A percentile compares a stretch with the other conserved stretches of the same genome.
Evolutionary conservation across 2,329 filamentous ascomycete genomes (phyloP).

Genomic region (Botryotinia globosa): DNA sequence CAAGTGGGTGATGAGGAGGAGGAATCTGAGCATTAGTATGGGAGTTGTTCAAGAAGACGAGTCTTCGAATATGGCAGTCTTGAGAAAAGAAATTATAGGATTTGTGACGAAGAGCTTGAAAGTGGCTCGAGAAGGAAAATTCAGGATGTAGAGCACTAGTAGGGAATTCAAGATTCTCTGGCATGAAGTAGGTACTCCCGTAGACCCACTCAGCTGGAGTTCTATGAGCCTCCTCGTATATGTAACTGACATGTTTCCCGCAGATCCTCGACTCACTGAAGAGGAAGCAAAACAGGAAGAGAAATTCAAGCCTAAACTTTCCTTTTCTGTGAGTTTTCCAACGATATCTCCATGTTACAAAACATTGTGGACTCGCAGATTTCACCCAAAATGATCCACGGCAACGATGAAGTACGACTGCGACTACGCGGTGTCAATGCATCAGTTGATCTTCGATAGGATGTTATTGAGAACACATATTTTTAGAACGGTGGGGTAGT

Average conservation of each 20-base stretch:
- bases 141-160: not conserved
- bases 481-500: not conserved
- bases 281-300: not conserved
- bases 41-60: not conserved
- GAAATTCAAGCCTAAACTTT: not conserved
- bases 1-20: not conserved
- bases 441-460: not conserved
- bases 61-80: not conserved
- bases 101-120: not conserved
- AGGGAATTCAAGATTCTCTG: not conserved
- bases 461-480: not conserved
- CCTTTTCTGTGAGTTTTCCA: not conserved
- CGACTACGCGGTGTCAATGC: not conserved
- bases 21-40: not conserved
- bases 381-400: not conserved
- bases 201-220: not conserved
- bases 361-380: not conserved
- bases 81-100: rapidly evolving
- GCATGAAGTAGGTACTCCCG: not conserved
- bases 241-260: not conserved
- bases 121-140: not conserved
- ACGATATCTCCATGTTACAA: not conserved
- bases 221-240: not conserved
- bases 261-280: not conserved
- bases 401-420: not conserved